Evolutionary conservation across 768 basidiomycete genomes (phyloP).

Genomic region (Cubamyces lactineus): DNA sequence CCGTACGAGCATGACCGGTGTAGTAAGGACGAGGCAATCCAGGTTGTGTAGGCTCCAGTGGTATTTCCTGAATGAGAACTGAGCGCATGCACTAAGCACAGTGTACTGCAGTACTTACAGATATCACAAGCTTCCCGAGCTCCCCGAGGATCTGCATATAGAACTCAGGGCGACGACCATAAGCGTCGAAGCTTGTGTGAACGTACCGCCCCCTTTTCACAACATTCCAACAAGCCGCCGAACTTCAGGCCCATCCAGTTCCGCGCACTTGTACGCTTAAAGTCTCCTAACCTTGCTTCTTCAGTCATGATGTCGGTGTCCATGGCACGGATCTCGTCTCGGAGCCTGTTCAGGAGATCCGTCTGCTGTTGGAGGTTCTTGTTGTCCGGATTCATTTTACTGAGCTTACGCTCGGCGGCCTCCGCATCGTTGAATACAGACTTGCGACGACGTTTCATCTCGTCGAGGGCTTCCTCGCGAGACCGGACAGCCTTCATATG

Average conservation of each 20-base stretch:
- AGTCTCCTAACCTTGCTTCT: conserved; percentile 80
- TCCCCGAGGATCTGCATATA: conserved; percentile 53
- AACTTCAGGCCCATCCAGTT: conserved; percentile 85
- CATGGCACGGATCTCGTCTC: conserved; percentile 75
- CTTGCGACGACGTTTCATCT: conserved; percentile 71
- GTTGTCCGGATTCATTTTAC: conserved; percentile 88
- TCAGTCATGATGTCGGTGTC: conserved; percentile 85
- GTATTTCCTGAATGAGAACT: conserved; percentile 60
- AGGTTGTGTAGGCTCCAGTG: conserved; percentile 78
- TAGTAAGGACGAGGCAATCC: conserved; percentile 79
- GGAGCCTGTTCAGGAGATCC: conserved; percentile 67
- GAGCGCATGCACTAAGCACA: background rate
- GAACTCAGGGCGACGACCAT: conserved; percentile 3
- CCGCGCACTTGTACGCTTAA: conserved; percentile 72
- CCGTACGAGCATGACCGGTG: conserved; percentile 63
- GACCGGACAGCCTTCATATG: conserved; percentile 84
- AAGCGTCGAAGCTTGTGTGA: background rate
- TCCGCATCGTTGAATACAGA: conserved; percentile 73
- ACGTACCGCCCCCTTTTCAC: conserved; percentile 71
- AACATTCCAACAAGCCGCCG: conserved; percentile 81
- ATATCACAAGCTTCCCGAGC: conserved; percentile 54
- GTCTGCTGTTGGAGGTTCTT: conserved; percentile 80
- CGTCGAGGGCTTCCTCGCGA: conserved; percentile 81
- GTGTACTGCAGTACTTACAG: conserved; percentile 26
- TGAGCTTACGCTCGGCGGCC: conserved; percentile 83